Percentiles rank a stretch among this genome's conserved stretches.
These are phyloP conservation scores for Leptographium lundbergii DNA, from an alignment of 2,329 filamentous ascomycete species.

Conservation along the genomic window DNA sequence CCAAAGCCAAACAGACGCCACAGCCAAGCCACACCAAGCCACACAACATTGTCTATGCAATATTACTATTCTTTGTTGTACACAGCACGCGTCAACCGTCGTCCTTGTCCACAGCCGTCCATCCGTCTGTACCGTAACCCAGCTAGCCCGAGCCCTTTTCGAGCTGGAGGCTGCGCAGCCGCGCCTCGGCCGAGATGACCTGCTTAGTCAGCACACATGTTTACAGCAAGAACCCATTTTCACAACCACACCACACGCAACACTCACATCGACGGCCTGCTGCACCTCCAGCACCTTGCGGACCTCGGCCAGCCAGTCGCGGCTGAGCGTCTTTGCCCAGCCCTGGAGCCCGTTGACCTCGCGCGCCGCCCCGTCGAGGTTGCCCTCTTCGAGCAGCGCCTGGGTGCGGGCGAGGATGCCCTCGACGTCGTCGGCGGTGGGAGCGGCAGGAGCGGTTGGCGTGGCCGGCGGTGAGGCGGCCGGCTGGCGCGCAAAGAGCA, in stretches of 20 bases:
- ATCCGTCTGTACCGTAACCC: not conserved
- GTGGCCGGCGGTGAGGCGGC: slow-evolving; percentile 45
- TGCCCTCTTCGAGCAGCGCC: slow-evolving; percentile 80
- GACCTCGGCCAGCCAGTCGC: slow-evolving; percentile 87
- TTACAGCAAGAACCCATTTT: no score
- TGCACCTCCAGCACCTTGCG: slow-evolving; percentile 87
- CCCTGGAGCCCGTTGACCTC: slow-evolving; percentile 90
- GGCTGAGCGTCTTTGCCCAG: slow-evolving; percentile 90
- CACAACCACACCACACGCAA: not conserved
- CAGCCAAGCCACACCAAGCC: no score
- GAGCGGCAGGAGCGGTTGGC: not conserved
- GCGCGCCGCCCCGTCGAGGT: slow-evolving; percentile 78
- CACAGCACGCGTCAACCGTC: not conserved
- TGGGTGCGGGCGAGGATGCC: slow-evolving; percentile 84
- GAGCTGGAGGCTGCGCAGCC: slow-evolving; percentile 75
- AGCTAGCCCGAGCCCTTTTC: slow-evolving; percentile 39
- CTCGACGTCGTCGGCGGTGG: slow-evolving; percentile 57
- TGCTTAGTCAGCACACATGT: slow-evolving; percentile 19
- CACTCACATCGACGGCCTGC: slow-evolving; percentile 89
- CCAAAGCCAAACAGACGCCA: no score
- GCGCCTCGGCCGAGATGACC: slow-evolving; percentile 83
- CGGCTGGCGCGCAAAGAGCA: slow-evolving; percentile 91
- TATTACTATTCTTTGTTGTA: not conserved
- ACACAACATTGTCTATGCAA: not conserved
- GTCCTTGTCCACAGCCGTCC: not conserved